Evolutionary conservation across 176 grass and related monocot genomes (phyloP), one percentile per base, ranked within the genome.

Genomic region (Carex parvula): DNA sequence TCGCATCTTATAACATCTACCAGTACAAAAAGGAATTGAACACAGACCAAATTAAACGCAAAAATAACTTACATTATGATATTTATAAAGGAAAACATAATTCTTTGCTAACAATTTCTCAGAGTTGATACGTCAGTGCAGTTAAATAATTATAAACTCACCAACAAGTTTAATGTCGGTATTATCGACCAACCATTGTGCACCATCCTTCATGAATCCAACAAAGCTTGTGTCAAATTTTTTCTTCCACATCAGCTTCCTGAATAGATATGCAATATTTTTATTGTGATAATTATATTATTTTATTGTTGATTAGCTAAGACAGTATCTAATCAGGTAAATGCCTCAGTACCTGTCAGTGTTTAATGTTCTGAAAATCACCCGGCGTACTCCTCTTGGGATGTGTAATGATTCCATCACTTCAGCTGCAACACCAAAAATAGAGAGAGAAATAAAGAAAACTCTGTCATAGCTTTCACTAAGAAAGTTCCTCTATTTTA

Each of bases 101-200:
- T 29, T 83, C n/a, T 50, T 83, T 4, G 30, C 32, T 3, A 29
- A 85, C 69, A 75, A 3, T 54, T 75, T 54, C 48, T 54, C n/a
- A 55, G 46, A 29, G 10, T 55, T 30, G 71, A 55, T 76, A 32
- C 0, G 50, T 63, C 3, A 41, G 7, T 84, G 71, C 50, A 18
- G 2, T 52, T 15, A 60, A 48, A 22, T 18, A 72, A 64, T 21
- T 70, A 72, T 53, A 81, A 66, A 84, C 94, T 84, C 84, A 97
- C 94, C 94, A 41, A 94, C 22, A 60, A 97, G 90, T 79, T 97
- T 94, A 71, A 97, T 94, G 32, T 97, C 94, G 6, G 94, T 97
- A 81, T 94, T 94, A 74, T 97, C 94, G 6, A 94, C 94, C 70
- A 93, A 90, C 95, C 92, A 98, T 66, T 85, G 91, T 1, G 92